These are phyloP conservation scores for Prosopis cineraria DNA, from an alignment of 306 rosid species.

Conservation along the genomic window DNA sequence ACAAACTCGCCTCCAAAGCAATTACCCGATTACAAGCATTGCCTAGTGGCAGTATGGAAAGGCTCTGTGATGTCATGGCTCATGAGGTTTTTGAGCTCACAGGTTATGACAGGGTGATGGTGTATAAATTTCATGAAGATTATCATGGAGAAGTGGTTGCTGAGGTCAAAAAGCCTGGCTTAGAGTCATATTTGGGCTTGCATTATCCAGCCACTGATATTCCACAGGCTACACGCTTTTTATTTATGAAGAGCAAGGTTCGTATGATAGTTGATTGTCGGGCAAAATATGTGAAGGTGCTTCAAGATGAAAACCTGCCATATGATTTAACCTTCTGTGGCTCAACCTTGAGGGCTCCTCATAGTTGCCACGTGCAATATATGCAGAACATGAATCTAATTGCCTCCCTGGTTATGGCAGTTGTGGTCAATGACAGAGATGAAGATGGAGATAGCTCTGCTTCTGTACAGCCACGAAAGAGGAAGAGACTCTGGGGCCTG, in stretches of 20 bases:
- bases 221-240: constrained; percentile 92
- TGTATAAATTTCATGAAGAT: constrained; percentile 95
- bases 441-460: constrained; percentile 67
- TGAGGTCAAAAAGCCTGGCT: constrained; percentile 78
- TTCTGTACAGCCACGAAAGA: constrained; percentile 72
- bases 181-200: constrained; percentile 88
- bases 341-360: constrained; percentile 92
- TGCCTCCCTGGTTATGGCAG: constrained; percentile 94
- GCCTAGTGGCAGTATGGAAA: constrained; percentile 89
- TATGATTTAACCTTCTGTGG: constrained; percentile 85
- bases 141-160: constrained; percentile 95
- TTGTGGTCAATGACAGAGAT: constrained; percentile 86
- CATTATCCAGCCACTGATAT: constrained; percentile 96
- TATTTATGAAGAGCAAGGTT: constrained; percentile 87
- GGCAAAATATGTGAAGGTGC: constrained; percentile 75
- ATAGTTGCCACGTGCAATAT: constrained; percentile 83
- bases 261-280: constrained; percentile 95
- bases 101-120: constrained; percentile 99
- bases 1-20: constrained; percentile 97
- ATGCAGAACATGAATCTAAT: constrained; percentile 89
- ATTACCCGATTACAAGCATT: constrained; percentile 79
- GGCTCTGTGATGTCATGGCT: constrained; percentile 93
- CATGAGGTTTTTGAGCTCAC: constrained; percentile 96
- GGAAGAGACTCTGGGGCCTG: constrained; percentile 90
- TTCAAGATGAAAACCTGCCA: constrained; percentile 81